Evolutionary conservation across 1,139 yeast genomes (phyloP), one percentile per base, ranked within the genome.

Genomic region (Diutina siamensis): DNA sequence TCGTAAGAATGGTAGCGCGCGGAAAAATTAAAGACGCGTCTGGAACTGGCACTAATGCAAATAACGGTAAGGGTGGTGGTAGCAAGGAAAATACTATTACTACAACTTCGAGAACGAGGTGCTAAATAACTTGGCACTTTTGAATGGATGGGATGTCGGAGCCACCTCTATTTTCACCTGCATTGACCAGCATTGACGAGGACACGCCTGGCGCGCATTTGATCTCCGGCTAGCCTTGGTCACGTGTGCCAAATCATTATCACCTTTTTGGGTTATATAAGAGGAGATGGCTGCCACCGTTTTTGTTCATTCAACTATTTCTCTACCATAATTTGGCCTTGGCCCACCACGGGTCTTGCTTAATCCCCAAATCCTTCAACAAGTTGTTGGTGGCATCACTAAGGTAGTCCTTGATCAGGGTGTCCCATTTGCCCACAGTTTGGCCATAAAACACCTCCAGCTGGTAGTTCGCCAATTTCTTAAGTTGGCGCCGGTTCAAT

Each of bases 391-490:
- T 17, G 21, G 18, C 32, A 9, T 25, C 42, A 10, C 32, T 25
- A 4, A 38, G 5, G 13, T 21, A 27, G 22, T 44, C 38, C 13
- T 18, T 8, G 22, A 44, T 22, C 40, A 32, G 32, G 2, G 9
- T 15, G 17, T 44, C 45, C 45, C 45, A 44, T 4, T 27, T 22
- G 10, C 17, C 36, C 8, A n/a, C 12, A 21, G 27, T 25, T 15
- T 33, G 21, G 9, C 45, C 45, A 17, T 31, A 44, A 28, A 44
- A 44, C 22, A 44, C 31, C 10, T 33, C 27, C 10, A 62, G 45
- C 55, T 74, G 75, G 46, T 64, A 63, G 49, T 68, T 67, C 19
- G 81, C 81, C 50, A 65, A 54, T 13, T 63, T 58, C 21, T 74
- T 56, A 52, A 79, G 63, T 46, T 77, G 73, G 40, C 70, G 68